A percentile compares a stretch with the other conserved stretches of the same genome.
Conservation (phyloP, 805 yeast genomes). For the Starmerella ratchasimensis region DNA sequence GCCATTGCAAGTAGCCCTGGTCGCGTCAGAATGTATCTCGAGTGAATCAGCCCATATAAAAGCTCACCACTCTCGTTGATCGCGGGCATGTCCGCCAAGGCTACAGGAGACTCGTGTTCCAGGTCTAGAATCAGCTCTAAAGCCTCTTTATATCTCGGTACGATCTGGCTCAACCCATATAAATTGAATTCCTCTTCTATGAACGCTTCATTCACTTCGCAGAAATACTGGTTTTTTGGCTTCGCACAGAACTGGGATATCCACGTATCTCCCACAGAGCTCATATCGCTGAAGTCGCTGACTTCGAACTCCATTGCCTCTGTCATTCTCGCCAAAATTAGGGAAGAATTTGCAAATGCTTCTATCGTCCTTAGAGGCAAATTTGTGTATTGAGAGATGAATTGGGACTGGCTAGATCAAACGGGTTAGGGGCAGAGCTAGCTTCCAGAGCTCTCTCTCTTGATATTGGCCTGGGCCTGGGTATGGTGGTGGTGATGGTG, state of each 20-base stretch:
- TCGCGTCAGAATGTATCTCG: constrained; percentile 75
- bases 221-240: constrained; percentile 81
- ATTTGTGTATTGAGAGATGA: too few species aligned
- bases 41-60: constrained; percentile 86
- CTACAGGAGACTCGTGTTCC: constrained; percentile 43
- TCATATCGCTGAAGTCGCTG: constrained; percentile 15
- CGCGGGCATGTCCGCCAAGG: constrained; percentile 54
- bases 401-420: too few species aligned
- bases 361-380: too few species aligned
- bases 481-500: too few species aligned
- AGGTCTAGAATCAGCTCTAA: constrained; percentile 79
- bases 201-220: constrained; percentile 81
- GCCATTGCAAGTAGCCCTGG: constrained; percentile 78
- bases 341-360: neutral
- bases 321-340: constrained; percentile 4
- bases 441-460: too few species aligned
- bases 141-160: constrained; percentile 85
- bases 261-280: constrained; percentile 35
- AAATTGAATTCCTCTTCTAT: constrained; percentile 94
- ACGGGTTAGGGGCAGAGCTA: too few species aligned
- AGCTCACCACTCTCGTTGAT: constrained; percentile 85
- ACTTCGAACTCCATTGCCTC: constrained; percentile 13
- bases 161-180: constrained; percentile 73
- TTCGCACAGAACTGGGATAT: constrained; percentile 63
- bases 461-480: too few species aligned